phyloP scores from a whole-genome alignment of 2,329 filamentous ascomycete genomes.

The Ascochyta clinopodiicola region DNA sequence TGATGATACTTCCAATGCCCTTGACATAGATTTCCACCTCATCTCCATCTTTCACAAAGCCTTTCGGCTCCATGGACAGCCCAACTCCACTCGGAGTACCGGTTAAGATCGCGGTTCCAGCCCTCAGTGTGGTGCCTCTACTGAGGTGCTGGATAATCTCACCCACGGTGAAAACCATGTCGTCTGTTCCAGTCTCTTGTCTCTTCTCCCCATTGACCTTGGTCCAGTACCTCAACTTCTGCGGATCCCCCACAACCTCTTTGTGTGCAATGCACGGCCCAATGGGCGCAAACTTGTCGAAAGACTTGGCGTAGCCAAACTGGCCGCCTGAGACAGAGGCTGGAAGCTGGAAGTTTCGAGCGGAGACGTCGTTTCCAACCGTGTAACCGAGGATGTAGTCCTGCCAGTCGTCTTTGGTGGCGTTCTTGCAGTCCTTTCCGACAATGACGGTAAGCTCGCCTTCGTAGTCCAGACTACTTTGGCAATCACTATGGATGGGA shows the following conservation, averaged over 20 bases:
- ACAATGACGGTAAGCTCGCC: constrained; percentile 48
- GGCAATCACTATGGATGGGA: constrained; percentile 40
- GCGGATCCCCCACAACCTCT: constrained; percentile 40
- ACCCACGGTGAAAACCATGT: constrained; percentile 56
- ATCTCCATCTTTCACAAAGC: constrained; percentile 46
- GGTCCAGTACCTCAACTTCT: constrained; percentile 45
- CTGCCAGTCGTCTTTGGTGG: constrained; percentile 61
- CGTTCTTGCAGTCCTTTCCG: constrained; percentile 43
- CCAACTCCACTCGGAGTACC: constrained; percentile 55
- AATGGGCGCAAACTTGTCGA: constrained; percentile 55
- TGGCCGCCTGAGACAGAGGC: constrained; percentile 43
- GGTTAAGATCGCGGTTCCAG: constrained; percentile 58
- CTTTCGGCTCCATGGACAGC: constrained; percentile 48
- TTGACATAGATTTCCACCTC: constrained; percentile 44
- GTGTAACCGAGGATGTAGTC: constrained; percentile 70
- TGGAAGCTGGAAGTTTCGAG: constrained; percentile 59
- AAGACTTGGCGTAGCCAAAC: constrained; percentile 53
- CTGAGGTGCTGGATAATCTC: constrained; percentile 54
- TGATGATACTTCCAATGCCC: constrained; percentile 45
- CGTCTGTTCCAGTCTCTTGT: constrained; percentile 52
- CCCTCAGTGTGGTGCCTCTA: constrained; percentile 55
- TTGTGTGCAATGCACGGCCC: constrained; percentile 51
- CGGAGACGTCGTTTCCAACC: constrained; percentile 68
- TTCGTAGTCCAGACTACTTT: constrained; percentile 47
- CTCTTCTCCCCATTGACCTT: constrained; percentile 54